A percentile compares a stretch with the other conserved stretches of the same genome.
Evolutionary conservation across 108 stramenopile genomes (phyloP).

Genomic region (Aurantiochytrium sp.): DNA sequence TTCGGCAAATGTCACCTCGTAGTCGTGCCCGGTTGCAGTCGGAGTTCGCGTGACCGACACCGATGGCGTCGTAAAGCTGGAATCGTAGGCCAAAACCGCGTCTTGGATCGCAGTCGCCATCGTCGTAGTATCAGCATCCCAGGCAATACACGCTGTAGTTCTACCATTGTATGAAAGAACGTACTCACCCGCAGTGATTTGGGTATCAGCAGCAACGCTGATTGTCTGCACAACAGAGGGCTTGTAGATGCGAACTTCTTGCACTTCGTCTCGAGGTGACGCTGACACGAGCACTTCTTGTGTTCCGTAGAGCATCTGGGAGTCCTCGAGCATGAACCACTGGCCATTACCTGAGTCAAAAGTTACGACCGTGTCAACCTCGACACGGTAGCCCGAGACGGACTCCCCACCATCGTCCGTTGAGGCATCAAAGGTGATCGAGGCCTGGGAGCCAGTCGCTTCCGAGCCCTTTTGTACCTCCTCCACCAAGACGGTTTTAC

Average conservation of each 20-base stretch:
- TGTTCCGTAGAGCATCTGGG: neutral
- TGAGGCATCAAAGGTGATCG: conserved; percentile 7
- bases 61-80: neutral
- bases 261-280: neutral
- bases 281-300: neutral
- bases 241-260: neutral
- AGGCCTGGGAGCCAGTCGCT: neutral
- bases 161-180: neutral
- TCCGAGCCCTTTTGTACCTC: neutral
- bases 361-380: neutral
- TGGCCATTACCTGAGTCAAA: neutral
- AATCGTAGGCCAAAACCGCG: neutral
- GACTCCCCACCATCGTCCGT: neutral
- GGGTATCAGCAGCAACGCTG: neutral
- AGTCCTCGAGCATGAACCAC: neutral
- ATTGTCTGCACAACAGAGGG: neutral
- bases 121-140: neutral
- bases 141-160: neutral
- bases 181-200: neutral
- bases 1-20: neutral
- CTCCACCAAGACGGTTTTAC: neutral
- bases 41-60: neutral
- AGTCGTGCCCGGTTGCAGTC: neutral
- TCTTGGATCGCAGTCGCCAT: neutral
- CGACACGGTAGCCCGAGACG: neutral